Conservation (phyloP, 805 yeast genomes). For the Pichia rugopelliculosa region DNA sequence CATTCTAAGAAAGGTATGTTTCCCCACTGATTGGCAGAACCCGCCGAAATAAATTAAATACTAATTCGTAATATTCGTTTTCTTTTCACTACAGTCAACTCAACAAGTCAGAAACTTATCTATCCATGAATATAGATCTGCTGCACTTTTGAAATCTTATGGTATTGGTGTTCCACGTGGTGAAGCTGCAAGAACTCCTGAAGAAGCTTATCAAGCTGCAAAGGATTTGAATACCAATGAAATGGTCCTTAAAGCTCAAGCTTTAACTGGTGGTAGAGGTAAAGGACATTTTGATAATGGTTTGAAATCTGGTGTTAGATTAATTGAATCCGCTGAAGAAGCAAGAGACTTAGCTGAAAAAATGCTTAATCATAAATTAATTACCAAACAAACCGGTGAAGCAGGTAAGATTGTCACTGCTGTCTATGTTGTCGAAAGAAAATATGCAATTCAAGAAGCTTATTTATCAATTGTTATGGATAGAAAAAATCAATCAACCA, state of each 20-base stretch:
- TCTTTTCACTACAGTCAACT: conserved; percentile 6
- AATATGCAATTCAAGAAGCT: conserved; percentile 90
- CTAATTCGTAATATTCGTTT: not conserved
- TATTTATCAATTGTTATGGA: conserved; percentile 92
- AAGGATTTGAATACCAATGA: conserved; percentile 67
- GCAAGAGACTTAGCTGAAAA: conserved; percentile 78
- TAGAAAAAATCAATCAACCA: conserved; percentile 82
- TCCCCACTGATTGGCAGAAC: not conserved
- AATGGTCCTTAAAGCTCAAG: conserved; percentile 96
- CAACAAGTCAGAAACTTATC: conserved; percentile 61
- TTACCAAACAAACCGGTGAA: conserved; percentile 97
- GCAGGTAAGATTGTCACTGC: conserved; percentile 96
- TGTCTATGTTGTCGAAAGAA: conserved; percentile 92
- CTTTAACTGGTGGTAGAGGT: conserved; percentile 99
- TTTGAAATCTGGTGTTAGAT: conserved; percentile 91
- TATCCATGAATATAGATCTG: conserved; percentile 93
- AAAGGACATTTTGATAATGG: conserved; percentile 97
- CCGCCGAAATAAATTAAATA: not conserved
- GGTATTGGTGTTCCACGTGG: conserved; percentile 92
- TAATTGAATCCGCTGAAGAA: conserved; percentile 78
- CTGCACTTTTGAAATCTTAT: conserved; percentile 70
- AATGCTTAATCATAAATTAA: conserved; percentile 87
- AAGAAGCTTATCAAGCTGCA: conserved; percentile 81
- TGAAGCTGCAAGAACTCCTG: conserved; percentile 81
- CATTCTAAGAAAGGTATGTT: conserved; percentile 15